A percentile compares a stretch with the other conserved stretches of the same genome.
Conservation (phyloP, 345 rosid genomes). For the Populus simonii region DNA sequence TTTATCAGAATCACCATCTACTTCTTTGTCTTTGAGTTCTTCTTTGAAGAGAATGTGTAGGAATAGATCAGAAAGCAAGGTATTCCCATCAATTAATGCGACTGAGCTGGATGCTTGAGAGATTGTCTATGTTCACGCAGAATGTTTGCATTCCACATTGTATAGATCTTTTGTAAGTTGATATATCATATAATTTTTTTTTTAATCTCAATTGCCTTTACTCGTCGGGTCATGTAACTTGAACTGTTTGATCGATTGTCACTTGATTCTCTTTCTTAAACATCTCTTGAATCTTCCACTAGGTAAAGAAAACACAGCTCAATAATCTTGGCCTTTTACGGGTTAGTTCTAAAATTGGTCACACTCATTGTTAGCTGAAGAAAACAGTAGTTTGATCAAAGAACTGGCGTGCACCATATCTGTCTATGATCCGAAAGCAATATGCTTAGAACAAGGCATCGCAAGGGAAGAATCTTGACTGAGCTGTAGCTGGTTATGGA, state of each 20-base stretch:
- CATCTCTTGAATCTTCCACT: background rate
- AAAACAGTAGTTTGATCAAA: background rate
- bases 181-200: background rate
- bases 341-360: background rate
- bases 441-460: background rate
- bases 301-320: background rate
- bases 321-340: background rate
- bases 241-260: background rate
- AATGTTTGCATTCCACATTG: background rate
- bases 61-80: constrained; percentile 53
- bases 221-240: background rate
- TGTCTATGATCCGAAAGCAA: background rate
- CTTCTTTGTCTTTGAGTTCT: constrained; percentile 36
- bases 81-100: constrained; percentile 31
- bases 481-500: background rate
- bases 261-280: background rate
- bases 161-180: background rate
- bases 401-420: background rate
- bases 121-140: background rate
- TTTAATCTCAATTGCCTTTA: background rate
- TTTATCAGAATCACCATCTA: constrained; percentile 4
- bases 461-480: background rate
- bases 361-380: background rate
- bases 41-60: constrained; percentile 61
- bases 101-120: constrained; percentile 19